These are phyloP conservation scores for Dioscorea alata DNA, from an alignment of 106 monocot genomes.

Conservation along the genomic window DNA sequence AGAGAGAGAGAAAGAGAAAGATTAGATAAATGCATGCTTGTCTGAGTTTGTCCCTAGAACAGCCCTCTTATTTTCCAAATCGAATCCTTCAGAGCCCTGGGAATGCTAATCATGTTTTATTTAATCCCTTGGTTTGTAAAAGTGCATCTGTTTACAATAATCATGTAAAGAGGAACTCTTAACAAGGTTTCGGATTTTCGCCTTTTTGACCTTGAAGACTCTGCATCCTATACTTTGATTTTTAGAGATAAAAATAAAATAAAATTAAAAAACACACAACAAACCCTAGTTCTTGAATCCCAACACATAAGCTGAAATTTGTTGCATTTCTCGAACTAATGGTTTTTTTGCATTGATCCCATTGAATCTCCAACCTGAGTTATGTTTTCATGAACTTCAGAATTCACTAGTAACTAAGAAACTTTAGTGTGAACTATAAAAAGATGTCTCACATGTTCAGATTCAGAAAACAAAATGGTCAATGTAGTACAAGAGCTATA, in stretches of 20 bases:
- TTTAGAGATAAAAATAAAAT: background rate
- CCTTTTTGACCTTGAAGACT: slow-evolving; percentile 3
- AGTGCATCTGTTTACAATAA: slow-evolving; percentile 4
- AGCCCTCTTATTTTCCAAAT: slow-evolving; percentile 46
- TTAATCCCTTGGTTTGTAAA: slow-evolving; percentile 22
- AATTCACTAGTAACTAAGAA: too few relatives aligned
- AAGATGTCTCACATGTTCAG: too few relatives aligned
- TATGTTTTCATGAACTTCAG: too few relatives aligned
- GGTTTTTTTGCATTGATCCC: too few relatives aligned
- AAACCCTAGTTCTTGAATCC: too few relatives aligned
- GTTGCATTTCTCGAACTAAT: too few relatives aligned
- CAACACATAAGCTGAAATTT: too few relatives aligned
- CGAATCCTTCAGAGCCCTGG: slow-evolving; percentile 46
- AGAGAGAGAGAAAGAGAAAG: slow-evolving; percentile 2
- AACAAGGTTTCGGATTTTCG: slow-evolving; percentile 1
- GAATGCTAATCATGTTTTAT: slow-evolving; percentile 27
- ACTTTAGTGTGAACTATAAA: too few relatives aligned
- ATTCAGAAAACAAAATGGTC: too few relatives aligned
- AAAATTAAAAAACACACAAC: background rate
- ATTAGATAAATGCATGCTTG: slow-evolving; percentile 25
- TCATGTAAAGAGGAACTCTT: background rate
- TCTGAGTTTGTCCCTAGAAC: slow-evolving; percentile 33
- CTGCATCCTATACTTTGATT: background rate
- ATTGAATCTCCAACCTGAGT: too few relatives aligned
- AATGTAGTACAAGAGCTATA: too few relatives aligned